phyloP scores from a whole-genome alignment of 371 early-diverging fungal genomes.

The Batkoa obscura region DNA sequence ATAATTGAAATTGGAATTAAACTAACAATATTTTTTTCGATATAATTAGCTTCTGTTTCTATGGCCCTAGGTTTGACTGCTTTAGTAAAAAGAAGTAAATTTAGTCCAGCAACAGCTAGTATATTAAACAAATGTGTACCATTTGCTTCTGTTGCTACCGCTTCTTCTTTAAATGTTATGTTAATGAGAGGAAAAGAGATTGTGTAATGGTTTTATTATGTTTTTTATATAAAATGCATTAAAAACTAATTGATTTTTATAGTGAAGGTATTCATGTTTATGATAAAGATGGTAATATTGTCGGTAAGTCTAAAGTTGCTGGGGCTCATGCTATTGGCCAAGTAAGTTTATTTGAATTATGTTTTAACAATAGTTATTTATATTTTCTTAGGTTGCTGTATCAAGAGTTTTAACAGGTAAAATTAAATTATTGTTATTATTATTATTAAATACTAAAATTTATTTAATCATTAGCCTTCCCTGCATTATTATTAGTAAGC shows the following conservation, averaged over 20 bases:
- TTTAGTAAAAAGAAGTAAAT: conserved; percentile 47
- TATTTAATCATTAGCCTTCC: background rate
- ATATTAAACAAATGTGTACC: conserved; percentile 42
- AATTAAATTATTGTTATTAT: background rate
- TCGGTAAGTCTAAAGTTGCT: conserved; percentile 49
- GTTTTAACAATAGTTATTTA: background rate
- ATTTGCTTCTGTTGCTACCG: conserved; percentile 60
- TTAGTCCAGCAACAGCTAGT: conserved; percentile 32
- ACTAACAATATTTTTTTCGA: background rate
- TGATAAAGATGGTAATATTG: conserved; percentile 29
- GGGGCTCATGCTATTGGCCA: conserved; percentile 46
- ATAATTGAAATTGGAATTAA: background rate
- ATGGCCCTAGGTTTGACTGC: conserved; percentile 51
- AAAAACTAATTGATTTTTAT: too few species aligned
- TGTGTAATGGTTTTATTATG: conserved; percentile 10
- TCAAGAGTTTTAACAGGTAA: conserved; percentile 3
- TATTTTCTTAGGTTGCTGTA: background rate
- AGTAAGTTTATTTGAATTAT: conserved; percentile 10
- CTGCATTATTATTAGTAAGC: background rate
- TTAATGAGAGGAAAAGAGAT: conserved; percentile 74
- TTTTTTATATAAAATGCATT: background rate
- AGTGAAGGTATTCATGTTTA: conserved; percentile 53
- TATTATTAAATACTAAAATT: background rate
- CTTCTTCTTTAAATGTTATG: conserved; percentile 66
- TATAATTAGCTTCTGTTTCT: conserved; percentile 32